Evolutionary conservation across 129 eudicot species (phyloP).

Genomic region (Artemisia argyi): DNA sequence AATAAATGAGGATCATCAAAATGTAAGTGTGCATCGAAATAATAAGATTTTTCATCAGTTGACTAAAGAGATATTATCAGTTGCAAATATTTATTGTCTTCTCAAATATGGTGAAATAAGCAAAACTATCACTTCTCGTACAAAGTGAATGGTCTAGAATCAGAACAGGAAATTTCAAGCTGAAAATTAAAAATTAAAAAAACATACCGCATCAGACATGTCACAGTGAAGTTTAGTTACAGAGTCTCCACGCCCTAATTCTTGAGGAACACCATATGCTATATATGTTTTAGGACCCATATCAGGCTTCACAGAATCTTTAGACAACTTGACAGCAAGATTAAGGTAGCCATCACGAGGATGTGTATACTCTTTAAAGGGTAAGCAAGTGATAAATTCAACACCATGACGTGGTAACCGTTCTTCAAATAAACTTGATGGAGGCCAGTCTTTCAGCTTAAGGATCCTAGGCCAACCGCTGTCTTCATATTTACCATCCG

Average conservation of each 20-base stretch:
- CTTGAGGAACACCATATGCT: conserved; percentile 66
- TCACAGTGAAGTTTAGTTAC: conserved; percentile 32
- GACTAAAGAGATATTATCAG: no score
- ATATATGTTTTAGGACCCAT: conserved; percentile 85
- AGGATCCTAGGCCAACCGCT: conserved; percentile 54
- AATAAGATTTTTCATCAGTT: no score
- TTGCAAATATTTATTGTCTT: no score
- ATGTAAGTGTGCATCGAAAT: no score
- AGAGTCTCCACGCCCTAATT: conserved; percentile 82
- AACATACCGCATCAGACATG: not conserved
- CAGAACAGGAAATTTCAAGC: no score
- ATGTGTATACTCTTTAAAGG: conserved; percentile 75
- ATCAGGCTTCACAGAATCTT: conserved; percentile 50
- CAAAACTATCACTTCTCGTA: no score
- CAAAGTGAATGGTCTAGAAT: no score
- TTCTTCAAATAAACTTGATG: conserved; percentile 55
- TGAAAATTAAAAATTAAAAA: no score
- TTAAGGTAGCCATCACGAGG: conserved; percentile 62
- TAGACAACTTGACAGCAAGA: conserved; percentile 58
- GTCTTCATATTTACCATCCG: conserved; percentile 29
- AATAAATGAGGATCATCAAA: no score
- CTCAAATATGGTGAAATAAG: no score
- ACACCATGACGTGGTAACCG: conserved; percentile 70
- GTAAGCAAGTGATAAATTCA: conserved; percentile 58
- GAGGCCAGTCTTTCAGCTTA: conserved; percentile 83